Evolutionary conservation across 345 rosid species (phyloP).

Genomic region (Lepidium africanum): DNA sequence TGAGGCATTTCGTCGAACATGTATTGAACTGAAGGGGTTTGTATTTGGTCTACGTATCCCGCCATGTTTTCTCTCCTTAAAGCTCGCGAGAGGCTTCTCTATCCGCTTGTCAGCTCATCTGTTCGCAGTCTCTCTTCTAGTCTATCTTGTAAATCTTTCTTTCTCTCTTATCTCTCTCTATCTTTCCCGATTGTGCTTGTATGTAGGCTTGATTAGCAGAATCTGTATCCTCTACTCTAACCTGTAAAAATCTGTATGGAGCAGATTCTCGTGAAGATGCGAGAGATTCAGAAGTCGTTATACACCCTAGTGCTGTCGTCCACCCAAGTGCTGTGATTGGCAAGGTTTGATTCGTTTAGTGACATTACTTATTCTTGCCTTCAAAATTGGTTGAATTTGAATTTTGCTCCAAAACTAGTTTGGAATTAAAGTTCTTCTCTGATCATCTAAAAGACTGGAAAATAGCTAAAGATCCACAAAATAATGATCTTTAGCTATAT

Average conservation of each 20-base stretch:
- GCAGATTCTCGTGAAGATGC: conserved; percentile 32
- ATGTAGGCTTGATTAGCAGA: not conserved
- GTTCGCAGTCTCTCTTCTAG: conserved; percentile 32
- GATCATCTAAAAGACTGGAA: not conserved
- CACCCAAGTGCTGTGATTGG: conserved; percentile 80
- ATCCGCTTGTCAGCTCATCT: conserved; percentile 17
- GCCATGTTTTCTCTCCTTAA: conserved; percentile 48
- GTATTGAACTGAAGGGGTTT: not conserved
- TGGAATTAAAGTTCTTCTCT: not conserved
- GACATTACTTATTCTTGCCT: not conserved
- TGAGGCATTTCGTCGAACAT: conserved; percentile 28
- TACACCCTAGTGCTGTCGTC: conserved; percentile 68
- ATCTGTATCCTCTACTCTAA: not conserved
- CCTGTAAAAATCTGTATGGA: not conserved
- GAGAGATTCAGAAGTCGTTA: conserved; percentile 24
- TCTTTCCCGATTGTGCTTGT: not conserved
- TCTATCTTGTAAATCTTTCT: conserved; percentile 27
- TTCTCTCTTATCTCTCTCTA: conserved; percentile 5
- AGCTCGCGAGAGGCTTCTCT: conserved; percentile 29
- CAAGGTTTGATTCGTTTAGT: conserved; percentile 35
- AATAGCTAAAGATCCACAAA: not conserved
- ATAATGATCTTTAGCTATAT: not conserved
- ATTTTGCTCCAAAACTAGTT: not conserved
- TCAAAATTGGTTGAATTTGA: not conserved
- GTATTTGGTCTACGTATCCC: not conserved